phyloP scores from a whole-genome alignment of 1,284 basidiomycete species.

The Rhodotorula sp. region DNA sequence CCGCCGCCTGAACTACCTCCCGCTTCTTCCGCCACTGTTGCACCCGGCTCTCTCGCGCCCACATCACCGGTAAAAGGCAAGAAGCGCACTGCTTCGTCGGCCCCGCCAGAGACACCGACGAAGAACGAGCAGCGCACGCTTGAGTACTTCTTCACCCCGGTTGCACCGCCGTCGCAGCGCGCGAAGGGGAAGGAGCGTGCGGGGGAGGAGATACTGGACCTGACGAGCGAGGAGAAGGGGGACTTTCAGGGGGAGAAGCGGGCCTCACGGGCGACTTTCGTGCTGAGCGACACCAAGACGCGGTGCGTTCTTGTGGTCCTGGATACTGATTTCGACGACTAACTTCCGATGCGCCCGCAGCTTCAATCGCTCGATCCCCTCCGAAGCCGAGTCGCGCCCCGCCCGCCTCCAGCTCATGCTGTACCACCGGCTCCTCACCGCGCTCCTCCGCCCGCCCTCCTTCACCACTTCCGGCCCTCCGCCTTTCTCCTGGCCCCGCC shows the following conservation, averaged over 20 bases:
- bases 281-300: conserved; percentile 40
- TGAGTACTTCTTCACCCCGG: conserved; percentile 13
- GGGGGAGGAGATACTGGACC: neutral
- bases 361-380: conserved; percentile 28
- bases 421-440: conserved; percentile 41
- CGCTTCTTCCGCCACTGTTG: neutral
- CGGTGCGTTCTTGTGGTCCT: conserved; percentile 12
- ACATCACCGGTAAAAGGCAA: neutral
- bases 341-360: neutral
- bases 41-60: conserved; percentile 1
- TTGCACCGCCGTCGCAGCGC: conserved; percentile 13
- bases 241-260: neutral
- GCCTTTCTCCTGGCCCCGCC: conserved; percentile 34
- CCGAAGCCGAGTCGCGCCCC: conserved; percentile 18
- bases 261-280: neutral
- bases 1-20: neutral
- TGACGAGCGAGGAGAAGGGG: neutral
- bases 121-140: conserved; percentile 9
- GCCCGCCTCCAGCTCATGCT: conserved; percentile 44
- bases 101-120: neutral
- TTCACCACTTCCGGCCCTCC: neutral
- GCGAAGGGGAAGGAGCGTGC: neutral
- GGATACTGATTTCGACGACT: accelerated
- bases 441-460: conserved; percentile 6
- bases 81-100: neutral